Base-by-base conservation (phyloP, 2,329 filamentous ascomycete species). In the Nigrospora sphaerica region DNA sequence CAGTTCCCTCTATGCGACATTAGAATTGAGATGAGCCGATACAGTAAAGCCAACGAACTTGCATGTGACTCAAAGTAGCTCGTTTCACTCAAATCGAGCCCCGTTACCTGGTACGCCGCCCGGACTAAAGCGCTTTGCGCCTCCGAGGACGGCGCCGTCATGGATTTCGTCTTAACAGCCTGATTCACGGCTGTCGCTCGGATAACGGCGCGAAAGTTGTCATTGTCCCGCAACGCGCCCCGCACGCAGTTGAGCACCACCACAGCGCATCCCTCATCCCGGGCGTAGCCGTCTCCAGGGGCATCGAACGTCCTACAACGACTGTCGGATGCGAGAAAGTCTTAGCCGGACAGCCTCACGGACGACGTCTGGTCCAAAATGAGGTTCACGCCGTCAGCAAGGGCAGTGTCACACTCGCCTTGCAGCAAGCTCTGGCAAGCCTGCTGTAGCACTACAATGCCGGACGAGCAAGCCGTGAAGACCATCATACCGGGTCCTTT, bases 171-270 rank as follows among this genome's bases (percentile, higher is more conserved):
- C 17, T 69, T 65, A 4, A 81, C 82, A 54, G 85, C 81, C 49
- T 79, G 70, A 47, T 80, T 81, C 34, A 75, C 65, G 1, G 66
- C 65, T 0, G 70, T 77, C 6, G 68, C 74, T 14, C 76, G 70
- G 45, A 83, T 74, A 17, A 81, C 67, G 12, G 70, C 73, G 12
- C 75, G 69, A 44, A 81, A 76, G 0, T 72, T 73, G 55, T 85
- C 78, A n/a, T 77, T 76, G 52, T 80, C 76, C 11, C 65, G 63
- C 4, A 84, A 52, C 1, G 81, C 82, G 56, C 80, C 73, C n/a
- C n/a, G n/a, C 2, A 71, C 51, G 0, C 58, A 60, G 46, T 71
- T 70, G 7, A 72, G 46, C 0, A 70, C 46, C 11, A 70, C 40
- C 32, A 62, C 54, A 3, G 58, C 65, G n/a, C 58, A 54, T 6